Base-by-base conservation (phyloP, 2,329 filamentous ascomycete genomes). In the Epicoccum sorghinum region DNA sequence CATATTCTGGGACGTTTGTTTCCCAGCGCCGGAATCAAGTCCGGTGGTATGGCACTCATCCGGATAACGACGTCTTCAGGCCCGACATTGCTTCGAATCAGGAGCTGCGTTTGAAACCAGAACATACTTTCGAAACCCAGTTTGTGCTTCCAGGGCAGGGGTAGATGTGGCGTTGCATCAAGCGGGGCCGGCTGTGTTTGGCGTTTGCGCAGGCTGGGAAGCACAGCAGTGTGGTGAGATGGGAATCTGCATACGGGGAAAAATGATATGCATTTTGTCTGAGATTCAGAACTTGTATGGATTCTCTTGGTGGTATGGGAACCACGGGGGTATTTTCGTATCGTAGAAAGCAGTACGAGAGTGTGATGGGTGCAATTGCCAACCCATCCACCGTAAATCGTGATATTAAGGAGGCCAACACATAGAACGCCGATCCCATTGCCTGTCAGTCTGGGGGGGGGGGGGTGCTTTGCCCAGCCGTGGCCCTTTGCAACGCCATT, bases 251-350 rank as follows among this genome's bases (percentile, higher is more conserved):
- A 27, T 33, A 10, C 30, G 5, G 10, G 27, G 37, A 32, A 9
- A 18, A 40, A 36, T 18, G 18, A 24, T 37, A 32, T 32, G 43
- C 32, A 47, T 47, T 53, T 25, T 18, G 18, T 18, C 18, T 18
- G 18, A 18, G 18, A 18, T 18, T 18, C 18, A 18, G 18, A 43
- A 32, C 32, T 40, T 8, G 44, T n/a, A 29, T 32, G 32, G 39
- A 33, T 32, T 36, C 27, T 29, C 5, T 33, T 6, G 22, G 8
- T n/a, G 46, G 46, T 46, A 37, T 40, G 24, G 18, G n/a, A 32
- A 49, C 36, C 36, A 50, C 24, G 38, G 52, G 46, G 46, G 18
- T 18, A 18, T 50, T 50, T 50, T 55, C 14, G 18, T 42, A 42
- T 49, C 18, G 41, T 37, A 37, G 39, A 32, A 32, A 18, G 18